These are phyloP conservation scores for Euphorbia tirucalli DNA, from an alignment of 345 rosid species.

Conservation along the genomic window DNA sequence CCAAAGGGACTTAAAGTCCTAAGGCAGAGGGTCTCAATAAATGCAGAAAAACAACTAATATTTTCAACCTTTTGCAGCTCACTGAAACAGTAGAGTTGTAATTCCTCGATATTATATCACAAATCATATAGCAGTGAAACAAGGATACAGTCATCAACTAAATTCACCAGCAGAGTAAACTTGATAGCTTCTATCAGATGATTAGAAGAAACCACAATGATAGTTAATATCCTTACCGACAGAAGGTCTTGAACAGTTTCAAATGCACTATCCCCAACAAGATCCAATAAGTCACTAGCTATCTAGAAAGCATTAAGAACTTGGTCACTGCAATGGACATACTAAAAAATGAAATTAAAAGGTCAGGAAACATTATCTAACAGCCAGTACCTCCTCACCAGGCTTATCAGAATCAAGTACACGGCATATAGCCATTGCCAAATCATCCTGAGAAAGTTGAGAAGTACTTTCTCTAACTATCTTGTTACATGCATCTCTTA, in stretches of 20 bases:
- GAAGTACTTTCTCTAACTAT: conserved; percentile 66
- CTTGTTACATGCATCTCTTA: conserved; percentile 71
- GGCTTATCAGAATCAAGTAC: conserved; percentile 85
- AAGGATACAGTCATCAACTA: not conserved
- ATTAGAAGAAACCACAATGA: not conserved
- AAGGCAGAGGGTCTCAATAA: too few relatives aligned
- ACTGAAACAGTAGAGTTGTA: too few relatives aligned
- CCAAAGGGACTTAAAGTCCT: too few relatives aligned
- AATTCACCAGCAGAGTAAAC: not conserved
- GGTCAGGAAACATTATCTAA: conserved; percentile 9
- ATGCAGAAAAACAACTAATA: too few relatives aligned
- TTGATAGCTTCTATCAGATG: not conserved
- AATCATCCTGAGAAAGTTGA: conserved; percentile 80
- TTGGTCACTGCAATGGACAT: not conserved
- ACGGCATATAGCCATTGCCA: conserved; percentile 91
- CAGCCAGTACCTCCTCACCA: conserved; percentile 80
- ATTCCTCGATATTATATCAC: too few relatives aligned
- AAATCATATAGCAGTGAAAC: not conserved
- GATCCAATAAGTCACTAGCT: conserved; percentile 89
- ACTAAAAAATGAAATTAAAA: conserved; percentile 19
- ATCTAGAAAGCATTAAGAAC: conserved; percentile 43
- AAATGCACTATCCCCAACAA: conserved; percentile 88
- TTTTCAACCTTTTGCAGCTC: too few relatives aligned
- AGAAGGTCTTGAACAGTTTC: conserved; percentile 90
- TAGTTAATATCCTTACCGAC: conserved; percentile 41